phyloP scores from a whole-genome alignment of 495 filamentous ascomycete species.

The Neurospora sp. region DNA sequence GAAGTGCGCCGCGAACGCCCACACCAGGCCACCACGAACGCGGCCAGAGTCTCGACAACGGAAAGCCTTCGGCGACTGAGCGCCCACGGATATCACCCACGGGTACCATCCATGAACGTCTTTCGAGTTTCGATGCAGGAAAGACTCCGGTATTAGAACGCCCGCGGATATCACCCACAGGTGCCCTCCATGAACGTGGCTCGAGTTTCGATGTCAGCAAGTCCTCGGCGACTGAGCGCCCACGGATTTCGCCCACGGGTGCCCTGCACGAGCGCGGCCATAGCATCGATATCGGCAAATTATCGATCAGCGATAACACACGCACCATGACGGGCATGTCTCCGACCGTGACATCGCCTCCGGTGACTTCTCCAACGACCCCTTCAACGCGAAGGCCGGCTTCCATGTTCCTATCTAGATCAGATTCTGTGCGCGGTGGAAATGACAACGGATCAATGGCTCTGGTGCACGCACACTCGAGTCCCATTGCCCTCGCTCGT shows the following conservation, averaged over 20 bases:
- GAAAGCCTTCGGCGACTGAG: conserved; percentile 31
- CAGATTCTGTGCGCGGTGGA: conserved; percentile 35
- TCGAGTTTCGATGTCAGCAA: conserved; percentile 42
- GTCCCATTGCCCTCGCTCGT: conserved; percentile 35
- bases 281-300: conserved; percentile 41
- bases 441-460: conserved; percentile 24
- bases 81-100: conserved; percentile 23
- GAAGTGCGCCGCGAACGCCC: not conserved
- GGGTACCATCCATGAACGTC: conserved; percentile 27
- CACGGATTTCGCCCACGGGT: conserved; percentile 20
- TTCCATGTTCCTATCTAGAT: conserved; percentile 43
- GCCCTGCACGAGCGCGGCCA: conserved; percentile 35
- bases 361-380: conserved; percentile 15
- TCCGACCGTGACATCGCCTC: not conserved
- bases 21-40: conserved; percentile 27
- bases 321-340: conserved; percentile 23
- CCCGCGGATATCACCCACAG: conserved; percentile 21
- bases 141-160: conserved; percentile 32
- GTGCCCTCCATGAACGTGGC: conserved; percentile 30
- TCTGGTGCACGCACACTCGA: conserved; percentile 34
- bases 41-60: conserved; percentile 41
- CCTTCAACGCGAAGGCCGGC: conserved; percentile 38
- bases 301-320: conserved; percentile 28
- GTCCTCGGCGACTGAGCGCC: conserved; percentile 29
- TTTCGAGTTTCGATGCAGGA: conserved; percentile 40